Conservation (phyloP, 1,284 basidiomycete genomes). For the Rhodofomes roseus region DNA sequence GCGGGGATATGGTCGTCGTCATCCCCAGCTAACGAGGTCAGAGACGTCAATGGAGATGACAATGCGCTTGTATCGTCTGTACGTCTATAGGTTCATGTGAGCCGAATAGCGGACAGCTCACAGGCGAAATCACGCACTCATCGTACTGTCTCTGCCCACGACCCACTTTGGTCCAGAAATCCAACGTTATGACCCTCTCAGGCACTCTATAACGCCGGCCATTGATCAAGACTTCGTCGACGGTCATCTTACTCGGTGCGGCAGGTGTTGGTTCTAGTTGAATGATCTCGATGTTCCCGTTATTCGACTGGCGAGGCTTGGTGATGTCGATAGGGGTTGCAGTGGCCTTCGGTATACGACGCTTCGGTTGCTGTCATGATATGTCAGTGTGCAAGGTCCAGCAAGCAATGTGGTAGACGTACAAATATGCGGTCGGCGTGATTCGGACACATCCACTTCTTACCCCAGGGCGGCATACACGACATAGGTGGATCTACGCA, state of each 20-base stretch:
- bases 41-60: constrained; percentile 72
- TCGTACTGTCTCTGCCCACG: constrained; percentile 33
- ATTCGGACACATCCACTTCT: constrained; percentile 99
- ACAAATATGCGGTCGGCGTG: constrained; percentile 83
- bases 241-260: constrained; percentile 44
- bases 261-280: constrained; percentile 50
- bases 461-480: constrained; percentile 79
- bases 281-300: constrained; percentile 89
- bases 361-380: constrained; percentile 60
- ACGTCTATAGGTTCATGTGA: constrained; percentile 3
- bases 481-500: constrained; percentile 91
- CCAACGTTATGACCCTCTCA: constrained; percentile 86
- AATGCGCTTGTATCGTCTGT: constrained; percentile 41
- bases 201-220: constrained; percentile 91
- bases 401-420: constrained; percentile 23
- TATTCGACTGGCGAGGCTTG: constrained; percentile 73
- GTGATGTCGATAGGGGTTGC: constrained; percentile 67
- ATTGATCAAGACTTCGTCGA: constrained; percentile 78
- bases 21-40: constrained; percentile 69
- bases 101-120: no score
- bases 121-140: constrained; percentile 34
- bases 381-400: neutral
- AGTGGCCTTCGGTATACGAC: constrained; percentile 71
- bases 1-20: constrained; percentile 37
- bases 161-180: constrained; percentile 91